phyloP scores from a whole-genome alignment of 352 stramenopile genomes.

The Globisporangium parvum region DNA sequence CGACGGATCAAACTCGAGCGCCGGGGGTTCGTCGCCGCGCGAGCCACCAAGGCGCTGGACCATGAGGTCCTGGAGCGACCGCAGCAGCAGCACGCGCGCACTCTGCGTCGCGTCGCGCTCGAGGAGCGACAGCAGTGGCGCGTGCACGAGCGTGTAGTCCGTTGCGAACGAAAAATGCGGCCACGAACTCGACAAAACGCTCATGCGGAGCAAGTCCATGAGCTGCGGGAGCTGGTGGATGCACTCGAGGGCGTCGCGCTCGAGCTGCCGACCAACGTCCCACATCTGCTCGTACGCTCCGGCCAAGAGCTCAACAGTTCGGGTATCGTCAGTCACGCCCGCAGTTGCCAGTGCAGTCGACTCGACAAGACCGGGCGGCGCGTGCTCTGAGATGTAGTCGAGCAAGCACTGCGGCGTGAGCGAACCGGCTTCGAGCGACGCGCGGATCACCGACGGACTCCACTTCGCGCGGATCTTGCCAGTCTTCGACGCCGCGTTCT shows the following conservation, averaged over 20 bases:
- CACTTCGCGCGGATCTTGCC: constrained; percentile 63
- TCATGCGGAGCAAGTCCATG: constrained; percentile 62
- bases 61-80: constrained; percentile 83
- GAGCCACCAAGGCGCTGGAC: constrained; percentile 70
- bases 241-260: constrained; percentile 66
- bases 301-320: constrained; percentile 43
- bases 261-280: constrained; percentile 46
- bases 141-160: constrained; percentile 57
- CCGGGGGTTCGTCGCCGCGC: constrained; percentile 60
- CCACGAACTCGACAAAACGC: constrained; percentile 52
- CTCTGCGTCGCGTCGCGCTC: constrained; percentile 40
- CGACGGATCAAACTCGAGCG: constrained; percentile 83
- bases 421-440: constrained; percentile 53
- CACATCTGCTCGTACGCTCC: constrained; percentile 71
- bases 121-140: constrained; percentile 59
- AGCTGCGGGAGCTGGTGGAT: constrained; percentile 50
- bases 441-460: constrained; percentile 40
- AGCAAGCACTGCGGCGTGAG: constrained; percentile 61
- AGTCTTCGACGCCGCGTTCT: constrained; percentile 53
- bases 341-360: constrained; percentile 22
- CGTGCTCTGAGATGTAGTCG: constrained; percentile 60
- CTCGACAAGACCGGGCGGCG: constrained; percentile 52
- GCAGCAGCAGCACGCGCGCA: constrained; percentile 57
- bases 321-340: constrained; percentile 28
- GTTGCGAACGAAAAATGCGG: constrained; percentile 47